phyloP scores from a whole-genome alignment of 129 eudicot genomes.

The Flaveria bidentis region DNA sequence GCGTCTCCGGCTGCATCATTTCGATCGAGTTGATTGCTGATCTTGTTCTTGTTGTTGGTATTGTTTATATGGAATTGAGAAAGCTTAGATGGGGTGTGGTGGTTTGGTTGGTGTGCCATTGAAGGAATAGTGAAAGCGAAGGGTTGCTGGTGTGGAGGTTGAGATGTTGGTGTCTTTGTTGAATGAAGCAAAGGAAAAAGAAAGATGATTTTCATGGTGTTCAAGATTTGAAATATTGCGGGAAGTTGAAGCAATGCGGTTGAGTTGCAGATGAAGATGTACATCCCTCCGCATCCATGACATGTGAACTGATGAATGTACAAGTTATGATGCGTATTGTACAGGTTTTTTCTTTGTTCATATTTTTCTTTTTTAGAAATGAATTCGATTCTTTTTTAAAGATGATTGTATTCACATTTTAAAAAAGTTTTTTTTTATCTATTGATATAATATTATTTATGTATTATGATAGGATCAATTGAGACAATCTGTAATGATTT shows the following conservation, averaged over 20 bases:
- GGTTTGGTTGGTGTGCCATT: constrained; percentile 35
- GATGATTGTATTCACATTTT: too few relatives aligned
- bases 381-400: too few relatives aligned
- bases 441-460: too few relatives aligned
- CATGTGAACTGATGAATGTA: constrained; percentile 24
- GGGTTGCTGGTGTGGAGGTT: constrained; percentile 62
- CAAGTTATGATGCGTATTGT: constrained; percentile 18
- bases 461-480: too few relatives aligned
- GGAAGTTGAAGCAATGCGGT: constrained; percentile 73
- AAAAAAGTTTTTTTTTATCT: neutral
- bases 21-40: constrained; percentile 18
- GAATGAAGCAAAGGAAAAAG: constrained; percentile 44
- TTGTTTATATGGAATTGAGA: constrained; percentile 27
- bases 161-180: constrained; percentile 55
- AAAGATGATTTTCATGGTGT: constrained; percentile 37
- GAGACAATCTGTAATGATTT: too few relatives aligned
- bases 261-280: constrained; percentile 36
- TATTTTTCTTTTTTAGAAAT: neutral
- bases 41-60: neutral
- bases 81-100: constrained; percentile 27
- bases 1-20: constrained; percentile 86
- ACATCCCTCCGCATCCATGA: neutral
- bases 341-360: neutral
- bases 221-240: constrained; percentile 59
- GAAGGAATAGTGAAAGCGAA: constrained; percentile 41